Conservation (phyloP, 352 stramenopile species). For the Globisporangium canariense region DNA sequence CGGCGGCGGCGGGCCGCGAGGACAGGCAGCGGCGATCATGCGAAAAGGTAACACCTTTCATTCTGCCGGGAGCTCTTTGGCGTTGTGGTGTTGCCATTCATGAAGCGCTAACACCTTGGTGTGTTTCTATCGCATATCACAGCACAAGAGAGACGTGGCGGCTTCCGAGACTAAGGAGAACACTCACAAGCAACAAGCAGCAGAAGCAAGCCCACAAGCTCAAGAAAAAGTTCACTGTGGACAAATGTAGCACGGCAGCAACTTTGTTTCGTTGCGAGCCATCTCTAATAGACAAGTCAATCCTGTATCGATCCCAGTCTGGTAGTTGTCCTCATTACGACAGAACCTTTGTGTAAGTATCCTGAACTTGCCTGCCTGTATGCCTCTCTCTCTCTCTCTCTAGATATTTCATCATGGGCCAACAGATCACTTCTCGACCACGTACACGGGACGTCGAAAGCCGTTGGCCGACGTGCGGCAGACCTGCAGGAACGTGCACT, state of each 20-base stretch:
- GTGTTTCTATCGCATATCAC: background rate
- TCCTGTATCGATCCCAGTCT: background rate
- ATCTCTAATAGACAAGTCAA: constrained; percentile 4
- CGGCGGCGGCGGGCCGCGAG: constrained; percentile 53
- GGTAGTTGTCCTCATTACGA: background rate
- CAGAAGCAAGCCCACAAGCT: background rate
- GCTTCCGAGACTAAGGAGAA: constrained; percentile 26
- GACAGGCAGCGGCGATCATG: constrained; percentile 78
- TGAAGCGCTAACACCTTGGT: background rate
- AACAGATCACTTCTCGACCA: constrained; percentile 50
- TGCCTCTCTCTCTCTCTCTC: background rate
- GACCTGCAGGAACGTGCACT: constrained; percentile 67
- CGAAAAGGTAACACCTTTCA: constrained; percentile 44
- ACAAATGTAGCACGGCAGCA: background rate
- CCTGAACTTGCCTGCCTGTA: background rate
- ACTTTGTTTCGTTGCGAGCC: background rate
- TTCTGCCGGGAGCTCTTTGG: background rate
- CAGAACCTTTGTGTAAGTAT: background rate
- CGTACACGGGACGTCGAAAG: constrained; percentile 72
- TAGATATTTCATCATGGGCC: background rate
- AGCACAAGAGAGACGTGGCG: constrained; percentile 57
- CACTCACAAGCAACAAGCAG: background rate
- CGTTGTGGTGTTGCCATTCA: background rate
- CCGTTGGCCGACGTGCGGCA: constrained; percentile 75
- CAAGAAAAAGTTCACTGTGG: background rate